Evolutionary conservation across 352 stramenopile species (phyloP), one percentile per base, ranked within the genome.

Genomic region (Pythium grandisporangium): DNA sequence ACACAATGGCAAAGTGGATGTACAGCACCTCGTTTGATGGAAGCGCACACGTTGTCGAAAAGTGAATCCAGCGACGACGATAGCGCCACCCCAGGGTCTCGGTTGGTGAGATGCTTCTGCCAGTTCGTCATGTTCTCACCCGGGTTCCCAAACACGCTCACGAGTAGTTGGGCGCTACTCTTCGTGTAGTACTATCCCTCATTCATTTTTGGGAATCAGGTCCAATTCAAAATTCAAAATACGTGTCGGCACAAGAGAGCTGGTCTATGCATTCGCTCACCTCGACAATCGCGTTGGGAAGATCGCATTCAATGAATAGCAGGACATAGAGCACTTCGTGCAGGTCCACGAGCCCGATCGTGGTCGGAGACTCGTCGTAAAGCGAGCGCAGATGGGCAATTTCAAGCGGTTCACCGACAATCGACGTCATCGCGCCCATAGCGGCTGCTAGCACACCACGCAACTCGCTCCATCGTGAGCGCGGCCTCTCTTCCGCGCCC

Each of bases 301-400:
- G n/a, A 30, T 14, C 20, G 22, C 33, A 43, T 24, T 39, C 19
- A 2, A 45, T 40, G 36, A 81, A 81, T 5, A 68, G 49, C 24
- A 81, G 50, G n/a, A 63, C 63, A 34, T 69, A 81, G 29, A 84
- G 52, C 26, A 79, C 63, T 53, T 81, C 62, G 27, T 66, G 55
- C 20, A 81, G 53, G 27, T 78, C 58, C 8, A 76, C 53, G 20
- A 71, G 74, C 7, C 62, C 65, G 4, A 70, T 63, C 13, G 66
- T 5, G 4, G 47, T 56, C 13, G 22, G n/a, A 2, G 6, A 21
- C 8, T 6, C 11, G 23, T 16, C n/a, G 5, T 45, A 23, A 17
- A 26, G 6, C 4, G 19, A 30, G 22, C 33, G 36, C 24, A 86
- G 80, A 13, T 60, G 50, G 11, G 55, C 65, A 3, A 42, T 46